phyloP scores from a whole-genome alignment of 2,329 filamentous ascomycete species.

The Cladophialophora bantiana region DNA sequence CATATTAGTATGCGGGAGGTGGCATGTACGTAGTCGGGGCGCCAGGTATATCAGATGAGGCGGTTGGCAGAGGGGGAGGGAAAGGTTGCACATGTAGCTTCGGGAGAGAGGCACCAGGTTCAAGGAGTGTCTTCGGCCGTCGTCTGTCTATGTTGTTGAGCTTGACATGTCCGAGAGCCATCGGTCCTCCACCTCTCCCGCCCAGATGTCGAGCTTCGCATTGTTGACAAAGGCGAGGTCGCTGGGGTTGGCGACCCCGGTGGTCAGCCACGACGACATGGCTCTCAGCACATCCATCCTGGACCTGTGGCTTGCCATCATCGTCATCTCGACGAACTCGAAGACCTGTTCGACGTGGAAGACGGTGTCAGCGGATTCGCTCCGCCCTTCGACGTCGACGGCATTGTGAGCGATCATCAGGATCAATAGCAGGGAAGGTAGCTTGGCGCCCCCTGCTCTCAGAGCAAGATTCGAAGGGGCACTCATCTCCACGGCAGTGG shows the following conservation, averaged over 20 bases:
- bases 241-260: neutral
- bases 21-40: too few relatives aligned
- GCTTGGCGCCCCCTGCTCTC: slow-evolving; percentile 16
- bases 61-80: neutral
- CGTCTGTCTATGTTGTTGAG: neutral
- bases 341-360: slow-evolving; percentile 24
- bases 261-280: slow-evolving; percentile 18
- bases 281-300: slow-evolving; percentile 10
- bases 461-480: slow-evolving; percentile 14
- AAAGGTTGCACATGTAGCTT: too few relatives aligned
- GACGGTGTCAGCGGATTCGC: slow-evolving; percentile 17
- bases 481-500: slow-evolving; percentile 17
- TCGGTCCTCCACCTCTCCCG: slow-evolving; percentile 4
- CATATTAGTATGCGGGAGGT: too few relatives aligned
- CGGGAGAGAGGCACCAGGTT: neutral
- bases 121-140: neutral
- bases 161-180: slow-evolving; percentile 1
- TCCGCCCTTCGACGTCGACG: slow-evolving; percentile 13
- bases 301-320: slow-evolving; percentile 8
- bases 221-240: slow-evolving; percentile 6
- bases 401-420: slow-evolving; percentile 23
- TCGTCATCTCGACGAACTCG: slow-evolving; percentile 22
- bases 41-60: too few relatives aligned
- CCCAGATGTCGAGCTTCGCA: slow-evolving; percentile 8
- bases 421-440: slow-evolving; percentile 23